phyloP scores from a whole-genome alignment of 305 asterid species.

The Solanum hybrid region DNA sequence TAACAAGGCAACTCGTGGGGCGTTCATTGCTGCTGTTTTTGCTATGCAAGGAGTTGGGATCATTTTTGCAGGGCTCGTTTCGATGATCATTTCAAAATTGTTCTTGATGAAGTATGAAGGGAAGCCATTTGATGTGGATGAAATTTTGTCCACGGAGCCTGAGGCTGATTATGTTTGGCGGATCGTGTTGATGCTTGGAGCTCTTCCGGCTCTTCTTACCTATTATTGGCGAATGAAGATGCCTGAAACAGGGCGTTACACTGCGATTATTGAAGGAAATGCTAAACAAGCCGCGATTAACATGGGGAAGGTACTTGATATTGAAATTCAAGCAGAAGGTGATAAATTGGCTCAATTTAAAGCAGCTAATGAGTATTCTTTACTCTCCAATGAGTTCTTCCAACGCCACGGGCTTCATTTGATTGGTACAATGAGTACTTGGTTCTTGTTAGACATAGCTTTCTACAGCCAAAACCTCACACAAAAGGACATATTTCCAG shows the following conservation, averaged over 20 bases:
- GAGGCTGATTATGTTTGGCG: constrained; percentile 51
- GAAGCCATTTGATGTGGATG: constrained; percentile 3
- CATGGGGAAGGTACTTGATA: constrained; percentile 47
- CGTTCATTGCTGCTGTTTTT: constrained; percentile 53
- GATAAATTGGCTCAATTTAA: constrained; percentile 41
- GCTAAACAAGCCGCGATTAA: constrained; percentile 56
- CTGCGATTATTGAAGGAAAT: constrained; percentile 56
- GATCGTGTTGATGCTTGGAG: constrained; percentile 49
- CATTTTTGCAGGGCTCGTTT: constrained; percentile 53
- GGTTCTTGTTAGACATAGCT: constrained; percentile 53
- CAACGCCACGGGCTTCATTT: constrained; percentile 40
- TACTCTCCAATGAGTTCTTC: constrained; percentile 37
- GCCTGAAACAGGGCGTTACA: constrained; percentile 71
- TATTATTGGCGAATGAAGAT: constrained; percentile 65
- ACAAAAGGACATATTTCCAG: constrained; percentile 52
- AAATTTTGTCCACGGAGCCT: constrained; percentile 27
- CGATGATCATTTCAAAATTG: constrained; percentile 38
- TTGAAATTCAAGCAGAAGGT: constrained; percentile 45
- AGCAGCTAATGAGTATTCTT: constrained; percentile 31
- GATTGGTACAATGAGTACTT: constrained; percentile 41
- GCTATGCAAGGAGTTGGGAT: constrained; percentile 70
- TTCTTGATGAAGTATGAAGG: constrained; percentile 24
- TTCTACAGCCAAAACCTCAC: constrained; percentile 55
- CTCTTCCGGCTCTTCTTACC: constrained; percentile 47
- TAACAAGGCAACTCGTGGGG: constrained; percentile 50